Evolutionary conservation across 1,284 basidiomycete species (phyloP), one percentile per base, ranked within the genome.

Genomic region (Melanopsichium pennsylvanicum): DNA sequence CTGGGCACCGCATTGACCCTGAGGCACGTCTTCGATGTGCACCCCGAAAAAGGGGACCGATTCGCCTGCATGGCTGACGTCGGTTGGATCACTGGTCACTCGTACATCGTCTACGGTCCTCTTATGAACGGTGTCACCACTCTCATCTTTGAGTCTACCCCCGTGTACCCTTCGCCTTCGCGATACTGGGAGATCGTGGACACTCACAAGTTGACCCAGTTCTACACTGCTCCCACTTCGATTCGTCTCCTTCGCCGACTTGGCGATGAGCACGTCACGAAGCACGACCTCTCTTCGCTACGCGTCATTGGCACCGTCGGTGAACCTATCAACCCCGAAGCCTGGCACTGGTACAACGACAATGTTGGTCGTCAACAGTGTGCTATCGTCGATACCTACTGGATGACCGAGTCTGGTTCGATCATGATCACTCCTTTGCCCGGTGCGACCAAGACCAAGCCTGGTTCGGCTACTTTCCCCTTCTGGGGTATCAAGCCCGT

Each of bases 11-110:
- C 91, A 2, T 81, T 96, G 52, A 93, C 92, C n/a, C 88, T 94
- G 82, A 97, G 97, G 84, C 91, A 92, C 82, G 91, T 97, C 66
- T 98, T 97, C 77, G 96, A 98, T 81, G 88, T 97, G 25, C 96
- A 98, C 64, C 70, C 73, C 90, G 94, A 75, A 51, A 73, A 57
- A 21, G 70, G 81, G 29, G 83, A 84, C 67, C 76, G 77, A 72
- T 97, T 95, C 81, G 95, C 90, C 5, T 98, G 96, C 85, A 95
- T 97, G 94, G 95, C 95, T 64, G 95, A 98, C 81, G 87, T 98
- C 54, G 95, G 95, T 76, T 98, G 95, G 95, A 97, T 98, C 83
- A 98, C 95, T 4, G 95, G 95, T 32, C 95, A 97, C 85, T 92
- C 92, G 11, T 93, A 97, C 85, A 97, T 97, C 81, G 87, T 97